These are phyloP conservation scores for Trichoderma guizhouense DNA, from an alignment of 2,329 filamentous ascomycete species.

Conservation along the genomic window DNA sequence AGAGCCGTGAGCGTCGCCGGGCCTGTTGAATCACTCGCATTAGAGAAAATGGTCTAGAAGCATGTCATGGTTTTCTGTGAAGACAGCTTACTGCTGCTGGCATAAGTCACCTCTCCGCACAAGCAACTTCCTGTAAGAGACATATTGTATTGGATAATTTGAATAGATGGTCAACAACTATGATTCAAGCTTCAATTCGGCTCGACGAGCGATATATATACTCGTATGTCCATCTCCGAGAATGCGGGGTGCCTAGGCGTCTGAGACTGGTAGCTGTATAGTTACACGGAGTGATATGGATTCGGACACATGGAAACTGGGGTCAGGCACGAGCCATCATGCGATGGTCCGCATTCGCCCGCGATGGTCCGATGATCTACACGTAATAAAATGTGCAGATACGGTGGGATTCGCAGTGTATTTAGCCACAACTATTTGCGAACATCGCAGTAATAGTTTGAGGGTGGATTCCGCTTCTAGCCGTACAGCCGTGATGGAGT, in stretches of 20 bases:
- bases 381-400: not conserved
- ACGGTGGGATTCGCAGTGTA: not conserved
- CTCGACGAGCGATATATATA: too few species aligned
- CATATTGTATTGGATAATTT: not conserved
- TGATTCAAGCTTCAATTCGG: not conserved
- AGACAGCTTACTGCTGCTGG: not conserved
- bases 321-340: not conserved
- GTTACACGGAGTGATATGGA: not conserved
- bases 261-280: not conserved
- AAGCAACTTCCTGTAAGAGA: not conserved
- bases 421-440: not conserved
- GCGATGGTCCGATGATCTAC: not conserved
- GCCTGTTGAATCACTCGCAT: slow-evolving; percentile 27
- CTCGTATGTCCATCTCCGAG: not conserved
- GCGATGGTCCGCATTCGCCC: not conserved
- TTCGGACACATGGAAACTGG: not conserved
- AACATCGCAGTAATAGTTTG: not conserved
- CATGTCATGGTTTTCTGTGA: not conserved
- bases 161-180: not conserved
- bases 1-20: slow-evolving; percentile 43
- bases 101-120: not conserved
- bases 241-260: not conserved
- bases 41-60: not conserved
- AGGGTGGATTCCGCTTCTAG: not conserved
- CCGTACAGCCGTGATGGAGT: not conserved